Conservation (phyloP, 2,329 filamentous ascomycete species). For the Dissoconium aciculare region DNA sequence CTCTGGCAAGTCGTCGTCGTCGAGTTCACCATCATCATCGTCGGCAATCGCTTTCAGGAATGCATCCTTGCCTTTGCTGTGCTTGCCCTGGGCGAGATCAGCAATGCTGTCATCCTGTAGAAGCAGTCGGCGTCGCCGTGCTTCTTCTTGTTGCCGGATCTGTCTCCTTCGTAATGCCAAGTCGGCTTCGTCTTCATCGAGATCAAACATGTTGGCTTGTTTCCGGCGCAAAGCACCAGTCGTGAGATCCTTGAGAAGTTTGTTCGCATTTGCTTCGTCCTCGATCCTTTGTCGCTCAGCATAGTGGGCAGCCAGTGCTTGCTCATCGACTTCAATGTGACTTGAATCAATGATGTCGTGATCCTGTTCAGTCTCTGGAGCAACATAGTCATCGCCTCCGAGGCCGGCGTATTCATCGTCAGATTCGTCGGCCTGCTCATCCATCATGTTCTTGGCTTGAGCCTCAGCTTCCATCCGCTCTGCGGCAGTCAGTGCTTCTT, state of each 20-base stretch:
- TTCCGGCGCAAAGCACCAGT: slow-evolving; percentile 77
- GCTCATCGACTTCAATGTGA: slow-evolving; percentile 62
- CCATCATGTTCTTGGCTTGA: slow-evolving; percentile 74
- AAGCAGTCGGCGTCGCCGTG: slow-evolving; percentile 78
- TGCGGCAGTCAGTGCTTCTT: slow-evolving; percentile 27
- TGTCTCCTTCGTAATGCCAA: slow-evolving; percentile 55
- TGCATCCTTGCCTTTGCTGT: slow-evolving; percentile 57
- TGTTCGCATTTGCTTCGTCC: slow-evolving; percentile 78
- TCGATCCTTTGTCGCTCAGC: slow-evolving; percentile 65
- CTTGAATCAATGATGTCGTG: slow-evolving; percentile 80
- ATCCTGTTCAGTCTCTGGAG: slow-evolving; percentile 59
- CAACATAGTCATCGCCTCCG: slow-evolving; percentile 72
- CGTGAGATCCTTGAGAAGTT: slow-evolving; percentile 84
- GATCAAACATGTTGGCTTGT: slow-evolving; percentile 52
- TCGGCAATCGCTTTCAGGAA: slow-evolving; percentile 80
- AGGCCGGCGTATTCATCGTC: slow-evolving; percentile 96
- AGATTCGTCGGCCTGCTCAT: slow-evolving; percentile 92
- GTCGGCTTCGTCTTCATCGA: slow-evolving; percentile 75
- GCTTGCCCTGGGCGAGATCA: slow-evolving; percentile 44
- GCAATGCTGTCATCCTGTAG: slow-evolving; percentile 79
- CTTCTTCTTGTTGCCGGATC: slow-evolving; percentile 75
- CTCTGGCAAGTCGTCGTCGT: slow-evolving; percentile 53
- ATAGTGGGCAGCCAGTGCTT: slow-evolving; percentile 70
- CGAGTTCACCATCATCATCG: slow-evolving; percentile 40
- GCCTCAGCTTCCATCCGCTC: slow-evolving; percentile 45